Evolutionary conservation across 495 filamentous ascomycete species (phyloP).

Genomic region (Penicillium goetzii): DNA sequence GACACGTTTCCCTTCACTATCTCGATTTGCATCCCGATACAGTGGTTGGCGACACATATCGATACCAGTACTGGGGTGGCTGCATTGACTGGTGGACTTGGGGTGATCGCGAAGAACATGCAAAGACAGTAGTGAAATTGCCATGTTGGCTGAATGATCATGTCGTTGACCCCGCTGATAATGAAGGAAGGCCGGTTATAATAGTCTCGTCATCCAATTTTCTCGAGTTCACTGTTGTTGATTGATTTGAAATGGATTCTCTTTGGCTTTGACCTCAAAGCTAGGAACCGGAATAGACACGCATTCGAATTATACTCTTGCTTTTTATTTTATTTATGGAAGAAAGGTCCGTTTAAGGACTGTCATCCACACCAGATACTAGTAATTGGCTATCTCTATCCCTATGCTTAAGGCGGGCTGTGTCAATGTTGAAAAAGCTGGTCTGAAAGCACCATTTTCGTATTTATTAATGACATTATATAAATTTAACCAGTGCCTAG

Average conservation of each 20-base stretch:
- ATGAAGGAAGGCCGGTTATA: conserved; percentile 17
- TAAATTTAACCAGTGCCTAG: too few species aligned
- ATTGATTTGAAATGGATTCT: neutral
- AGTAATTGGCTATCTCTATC: too few species aligned
- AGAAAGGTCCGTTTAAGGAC: too few species aligned
- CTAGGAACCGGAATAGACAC: too few species aligned
- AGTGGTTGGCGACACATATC: conserved; percentile 15
- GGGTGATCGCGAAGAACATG: conserved; percentile 18
- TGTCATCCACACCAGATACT: too few species aligned
- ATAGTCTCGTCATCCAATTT: neutral
- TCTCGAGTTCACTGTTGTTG: neutral
- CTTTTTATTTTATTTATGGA: too few species aligned
- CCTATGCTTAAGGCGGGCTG: too few species aligned
- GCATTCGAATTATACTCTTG: too few species aligned
- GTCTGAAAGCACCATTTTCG: too few species aligned
- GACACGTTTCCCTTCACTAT: neutral
- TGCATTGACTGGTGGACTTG: conserved; percentile 19
- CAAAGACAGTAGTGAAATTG: conserved; percentile 18
- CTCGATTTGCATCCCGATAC: conserved; percentile 9
- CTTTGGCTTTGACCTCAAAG: neutral
- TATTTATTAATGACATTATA: too few species aligned
- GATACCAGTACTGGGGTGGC: conserved; percentile 18
- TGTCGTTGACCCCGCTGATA: conserved; percentile 20
- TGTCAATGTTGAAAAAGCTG: too few species aligned
- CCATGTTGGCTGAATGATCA: conserved; percentile 16